Conservation (phyloP, 805 yeast species). For the Wickerhamomyces hampshirensis region DNA sequence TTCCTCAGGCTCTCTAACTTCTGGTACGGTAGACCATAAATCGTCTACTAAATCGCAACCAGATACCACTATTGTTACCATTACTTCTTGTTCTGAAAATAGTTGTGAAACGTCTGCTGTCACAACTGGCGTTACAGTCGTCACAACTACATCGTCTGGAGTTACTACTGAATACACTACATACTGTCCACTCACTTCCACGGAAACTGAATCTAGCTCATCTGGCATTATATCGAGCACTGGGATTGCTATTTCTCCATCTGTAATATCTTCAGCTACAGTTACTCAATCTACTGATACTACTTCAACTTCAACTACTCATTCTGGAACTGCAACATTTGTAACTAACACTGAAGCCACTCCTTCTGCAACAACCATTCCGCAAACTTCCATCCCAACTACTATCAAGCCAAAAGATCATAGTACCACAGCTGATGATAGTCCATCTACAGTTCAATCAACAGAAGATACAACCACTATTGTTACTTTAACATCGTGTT, state of each 20-base stretch:
- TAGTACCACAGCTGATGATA: too few species aligned
- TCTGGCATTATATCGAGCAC: background rate
- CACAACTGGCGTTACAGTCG: conserved; percentile 15
- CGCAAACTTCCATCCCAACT: conserved; percentile 20
- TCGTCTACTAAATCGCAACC: background rate
- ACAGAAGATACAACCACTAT: conserved; percentile 14
- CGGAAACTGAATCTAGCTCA: background rate
- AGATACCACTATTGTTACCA: conserved; percentile 9
- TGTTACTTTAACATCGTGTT: conserved; percentile 15
- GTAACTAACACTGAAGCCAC: background rate
- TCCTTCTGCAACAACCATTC: background rate
- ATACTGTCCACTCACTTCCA: conserved; percentile 12
- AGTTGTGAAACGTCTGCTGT: conserved; percentile 5
- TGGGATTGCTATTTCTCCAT: background rate
- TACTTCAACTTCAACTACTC: background rate
- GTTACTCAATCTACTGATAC: background rate
- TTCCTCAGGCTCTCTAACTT: background rate
- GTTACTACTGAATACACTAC: conserved; percentile 18
- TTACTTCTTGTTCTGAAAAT: conserved; percentile 11
- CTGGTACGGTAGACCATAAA: background rate
- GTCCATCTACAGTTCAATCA: too few species aligned
- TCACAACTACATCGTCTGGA: conserved; percentile 30
- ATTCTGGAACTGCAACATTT: background rate
- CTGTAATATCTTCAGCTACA: background rate
- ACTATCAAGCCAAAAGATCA: too few species aligned